Evolutionary conservation across 2,329 filamentous ascomycete species (phyloP), one percentile per base, ranked within the genome.

Genomic region (Colletotrichum lindemuthianum): DNA sequence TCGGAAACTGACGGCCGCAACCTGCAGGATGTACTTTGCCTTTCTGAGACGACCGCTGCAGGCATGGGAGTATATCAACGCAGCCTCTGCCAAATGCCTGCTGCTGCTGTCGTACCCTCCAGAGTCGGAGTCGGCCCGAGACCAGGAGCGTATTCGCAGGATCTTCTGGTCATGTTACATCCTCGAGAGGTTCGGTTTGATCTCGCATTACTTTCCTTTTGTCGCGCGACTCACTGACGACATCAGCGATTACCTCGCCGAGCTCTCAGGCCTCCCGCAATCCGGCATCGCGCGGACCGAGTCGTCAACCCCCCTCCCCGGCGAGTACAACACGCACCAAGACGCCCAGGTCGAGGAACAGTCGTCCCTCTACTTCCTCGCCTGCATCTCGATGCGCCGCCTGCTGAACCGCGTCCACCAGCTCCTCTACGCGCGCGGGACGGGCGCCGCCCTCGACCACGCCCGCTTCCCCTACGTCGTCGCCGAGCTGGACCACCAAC

Each of bases 81-180:
- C 80, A 1, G 79, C 82, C 0, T 81, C 83, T 0, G 77, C 81
- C 1, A 83, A 84, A 67, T 84, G 83, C 59, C 78, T 83, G 2
- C 70, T 84, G 1, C 74, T 85, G 0, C 69, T 84, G 2, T 81
- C 82, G 0, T 84, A 84, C 50, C 75, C 76, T 2, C 71, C 73
- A 0, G 71, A 68, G 3, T 74, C 72, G 8, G 75, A 76, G 36
- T 72, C 72, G 0, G 67, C 70, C 0, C 78, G 83, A 64, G 79
- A 82, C 3, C 73, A 78, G 41, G 82, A 85, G 68, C 80, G 82
- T 3, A 78, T 84, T 1, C 73, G 80, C 12, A 74, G 83, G 1
- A 84, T 85, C 56, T 86, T 85, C 65, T 86, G 83, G 83, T 81
- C 83, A 0, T 85, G 83, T 60, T 85, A 84, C 59, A 82, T 86